Conservation (phyloP, 2,329 filamentous ascomycete species). For the Fusarium scirpi region DNA sequence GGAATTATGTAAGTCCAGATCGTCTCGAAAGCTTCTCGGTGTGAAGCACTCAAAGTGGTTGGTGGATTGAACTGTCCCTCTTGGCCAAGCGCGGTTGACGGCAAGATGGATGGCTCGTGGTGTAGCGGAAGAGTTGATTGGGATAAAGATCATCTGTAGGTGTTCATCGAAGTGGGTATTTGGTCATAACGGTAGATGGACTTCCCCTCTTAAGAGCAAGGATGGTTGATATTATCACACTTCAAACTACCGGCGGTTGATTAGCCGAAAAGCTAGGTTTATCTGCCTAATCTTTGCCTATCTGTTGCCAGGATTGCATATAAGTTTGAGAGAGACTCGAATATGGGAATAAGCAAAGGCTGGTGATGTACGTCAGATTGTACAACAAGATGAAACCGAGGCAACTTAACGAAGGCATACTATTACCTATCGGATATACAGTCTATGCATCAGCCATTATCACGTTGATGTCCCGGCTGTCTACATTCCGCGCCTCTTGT, state of each 20-base stretch:
- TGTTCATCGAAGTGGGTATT: slow-evolving; percentile 19
- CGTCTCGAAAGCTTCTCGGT: not conserved
- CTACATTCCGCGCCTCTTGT: not conserved
- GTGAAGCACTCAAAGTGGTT: slow-evolving; percentile 6
- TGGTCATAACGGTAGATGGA: not conserved
- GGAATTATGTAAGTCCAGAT: not conserved
- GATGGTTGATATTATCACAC: slow-evolving; percentile 13
- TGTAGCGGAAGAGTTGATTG: slow-evolving; percentile 11
- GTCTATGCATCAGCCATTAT: not conserved
- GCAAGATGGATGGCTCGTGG: slow-evolving; percentile 9
- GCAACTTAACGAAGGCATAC: not conserved
- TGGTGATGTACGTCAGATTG: not conserved
- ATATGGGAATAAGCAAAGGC: not conserved
- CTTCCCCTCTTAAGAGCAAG: slow-evolving; percentile 22
- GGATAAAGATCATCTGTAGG: slow-evolving; percentile 16
- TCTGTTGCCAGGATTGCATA: not conserved
- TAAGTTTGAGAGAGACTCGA: not conserved
- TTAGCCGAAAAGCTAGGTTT: not conserved
- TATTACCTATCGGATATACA: not conserved
- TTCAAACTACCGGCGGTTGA: slow-evolving; percentile 10
- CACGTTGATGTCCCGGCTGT: not conserved
- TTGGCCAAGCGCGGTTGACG: not conserved
- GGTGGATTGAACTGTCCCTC: not conserved
- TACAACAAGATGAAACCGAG: not conserved
- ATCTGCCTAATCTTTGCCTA: not conserved